phyloP scores from a whole-genome alignment of 768 basidiomycete species.

The Lactarius sp. region DNA sequence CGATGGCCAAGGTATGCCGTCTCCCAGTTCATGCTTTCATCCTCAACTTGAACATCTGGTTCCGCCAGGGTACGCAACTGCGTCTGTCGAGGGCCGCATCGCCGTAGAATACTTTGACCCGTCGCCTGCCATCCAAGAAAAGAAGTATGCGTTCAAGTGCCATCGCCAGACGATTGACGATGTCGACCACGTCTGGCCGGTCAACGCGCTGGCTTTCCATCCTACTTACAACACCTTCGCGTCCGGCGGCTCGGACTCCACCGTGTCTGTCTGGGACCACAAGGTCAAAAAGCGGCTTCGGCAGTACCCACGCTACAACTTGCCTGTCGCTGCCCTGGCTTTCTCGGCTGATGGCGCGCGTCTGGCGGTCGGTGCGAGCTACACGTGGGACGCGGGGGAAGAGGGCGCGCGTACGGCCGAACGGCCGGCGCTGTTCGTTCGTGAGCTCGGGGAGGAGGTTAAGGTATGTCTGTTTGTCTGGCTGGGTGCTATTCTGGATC shows the following conservation, averaged over 20 bases:
- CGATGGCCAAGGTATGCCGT: constrained; percentile 70
- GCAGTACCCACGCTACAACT: constrained; percentile 77
- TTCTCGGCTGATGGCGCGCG: constrained; percentile 83
- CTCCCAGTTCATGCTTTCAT: constrained; percentile 3
- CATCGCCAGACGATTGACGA: constrained; percentile 88
- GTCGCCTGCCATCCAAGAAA: constrained; percentile 67
- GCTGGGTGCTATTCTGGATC: neutral
- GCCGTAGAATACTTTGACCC: constrained; percentile 97
- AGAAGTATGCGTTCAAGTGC: constrained; percentile 96
- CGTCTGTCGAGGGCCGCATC: constrained; percentile 92
- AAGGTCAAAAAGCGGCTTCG: constrained; percentile 92
- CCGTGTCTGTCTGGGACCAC: constrained; percentile 96
- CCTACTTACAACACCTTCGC: constrained; percentile 93
- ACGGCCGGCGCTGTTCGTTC: constrained; percentile 55
- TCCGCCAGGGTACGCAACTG: constrained; percentile 77
- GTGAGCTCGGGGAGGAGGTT: constrained; percentile 69
- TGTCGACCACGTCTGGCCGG: constrained; percentile 94
- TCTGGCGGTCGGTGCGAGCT: constrained; percentile 79
- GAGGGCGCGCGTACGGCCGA: constrained; percentile 61
- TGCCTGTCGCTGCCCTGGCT: constrained; percentile 70
- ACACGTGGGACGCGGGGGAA: constrained; percentile 89
- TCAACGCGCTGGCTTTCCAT: constrained; percentile 93
- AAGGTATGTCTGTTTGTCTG: constrained; percentile 44
- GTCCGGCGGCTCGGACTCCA: constrained; percentile 90
- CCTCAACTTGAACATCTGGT: neutral